Evolutionary conservation across 2,329 filamentous ascomycete genomes (phyloP).

Genomic region (Drechslera avenae): DNA sequence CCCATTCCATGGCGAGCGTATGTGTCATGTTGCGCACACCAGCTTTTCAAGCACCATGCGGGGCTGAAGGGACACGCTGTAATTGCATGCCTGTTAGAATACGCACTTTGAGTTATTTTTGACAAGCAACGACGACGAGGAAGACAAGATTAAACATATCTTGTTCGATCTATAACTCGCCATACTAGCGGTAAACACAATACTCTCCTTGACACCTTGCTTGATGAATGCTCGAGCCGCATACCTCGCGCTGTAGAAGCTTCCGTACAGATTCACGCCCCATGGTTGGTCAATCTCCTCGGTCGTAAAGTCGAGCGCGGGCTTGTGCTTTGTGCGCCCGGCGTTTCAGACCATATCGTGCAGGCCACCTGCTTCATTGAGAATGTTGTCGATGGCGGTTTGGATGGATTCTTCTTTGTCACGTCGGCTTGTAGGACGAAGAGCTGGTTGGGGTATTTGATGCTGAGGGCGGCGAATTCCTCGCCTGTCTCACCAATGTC

Average conservation of each 20-base stretch:
- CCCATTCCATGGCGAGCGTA: conserved; percentile 50
- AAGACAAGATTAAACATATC: conserved; percentile 24
- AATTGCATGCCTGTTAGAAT: background rate
- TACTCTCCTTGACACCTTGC: conserved; percentile 51
- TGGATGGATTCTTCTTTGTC: conserved; percentile 55
- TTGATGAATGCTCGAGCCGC: conserved; percentile 55
- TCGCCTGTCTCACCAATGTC: conserved; percentile 53
- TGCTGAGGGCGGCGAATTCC: conserved; percentile 48
- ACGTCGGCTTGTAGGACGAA: conserved; percentile 54
- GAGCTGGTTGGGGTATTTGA: conserved; percentile 50
- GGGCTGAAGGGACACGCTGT: conserved; percentile 45
- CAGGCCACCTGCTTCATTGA: conserved; percentile 51
- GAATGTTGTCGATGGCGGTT: conserved; percentile 53
- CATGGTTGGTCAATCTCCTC: conserved; percentile 55
- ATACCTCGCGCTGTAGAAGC: conserved; percentile 52
- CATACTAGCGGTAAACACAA: conserved; percentile 57
- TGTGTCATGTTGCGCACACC: conserved; percentile 53
- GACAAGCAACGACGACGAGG: no score
- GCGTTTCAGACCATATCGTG: conserved; percentile 60
- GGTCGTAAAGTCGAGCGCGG: conserved; percentile 57
- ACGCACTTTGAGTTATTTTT: no score
- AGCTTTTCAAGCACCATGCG: conserved; percentile 54
- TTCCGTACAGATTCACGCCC: conserved; percentile 53
- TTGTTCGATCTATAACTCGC: conserved; percentile 56
- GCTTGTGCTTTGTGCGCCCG: conserved; percentile 58